These are phyloP conservation scores for Neurospora sp. DNA, from an alignment of 495 filamentous ascomycete species.

Conservation along the genomic window DNA sequence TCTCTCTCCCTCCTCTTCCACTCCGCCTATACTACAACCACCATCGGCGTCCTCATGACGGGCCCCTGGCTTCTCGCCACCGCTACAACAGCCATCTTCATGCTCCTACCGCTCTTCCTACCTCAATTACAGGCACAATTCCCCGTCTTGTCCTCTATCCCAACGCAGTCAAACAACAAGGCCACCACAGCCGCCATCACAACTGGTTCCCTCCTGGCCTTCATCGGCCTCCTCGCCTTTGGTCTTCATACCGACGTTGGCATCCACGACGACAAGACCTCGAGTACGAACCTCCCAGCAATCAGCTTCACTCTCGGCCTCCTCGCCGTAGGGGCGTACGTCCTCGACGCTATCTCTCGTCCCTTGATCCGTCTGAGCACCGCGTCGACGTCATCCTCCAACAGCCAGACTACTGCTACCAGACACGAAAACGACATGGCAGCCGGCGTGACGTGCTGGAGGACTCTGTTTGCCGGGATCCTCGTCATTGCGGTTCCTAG, in stretches of 20 bases:
- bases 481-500: conserved; percentile 32
- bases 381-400: conserved; percentile 25
- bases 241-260: conserved; percentile 28
- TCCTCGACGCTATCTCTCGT: conserved; percentile 22
- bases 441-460: conserved; percentile 22
- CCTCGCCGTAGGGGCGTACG: conserved; percentile 23
- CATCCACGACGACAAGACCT: conserved; percentile 11
- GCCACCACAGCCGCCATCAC: conserved; percentile 21
- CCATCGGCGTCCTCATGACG: conserved; percentile 33
- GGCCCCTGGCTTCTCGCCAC: conserved; percentile 29
- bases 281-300: conserved; percentile 24
- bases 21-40: conserved; percentile 10
- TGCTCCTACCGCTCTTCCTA: conserved; percentile 1
- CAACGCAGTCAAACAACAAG: conserved; percentile 15
- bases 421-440: conserved; percentile 33
- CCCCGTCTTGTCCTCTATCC: conserved; percentile 5
- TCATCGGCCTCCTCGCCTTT: conserved; percentile 30
- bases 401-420: conserved; percentile 26
- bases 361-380: conserved; percentile 30
- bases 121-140: neutral
- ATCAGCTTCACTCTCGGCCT: conserved; percentile 30
- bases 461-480: conserved; percentile 23
- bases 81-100: conserved; percentile 15
- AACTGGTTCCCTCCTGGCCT: conserved; percentile 23
- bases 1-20: conserved; percentile 38